Conservation (phyloP, 371 early-diverging fungal species). For the Mortierella sp. region DNA sequence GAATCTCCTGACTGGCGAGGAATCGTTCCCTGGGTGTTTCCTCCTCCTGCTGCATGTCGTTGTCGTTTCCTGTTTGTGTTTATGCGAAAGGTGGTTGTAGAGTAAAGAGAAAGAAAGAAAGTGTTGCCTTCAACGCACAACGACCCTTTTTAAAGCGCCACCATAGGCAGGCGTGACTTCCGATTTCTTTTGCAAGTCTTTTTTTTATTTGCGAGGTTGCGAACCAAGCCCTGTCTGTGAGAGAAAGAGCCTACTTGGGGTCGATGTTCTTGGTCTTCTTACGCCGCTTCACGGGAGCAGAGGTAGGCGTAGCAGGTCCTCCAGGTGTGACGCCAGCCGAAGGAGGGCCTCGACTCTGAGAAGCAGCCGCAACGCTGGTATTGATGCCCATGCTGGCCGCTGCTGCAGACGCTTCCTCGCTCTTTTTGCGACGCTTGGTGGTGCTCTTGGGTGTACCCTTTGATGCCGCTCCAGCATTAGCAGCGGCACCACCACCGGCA, state of each 20-base stretch:
- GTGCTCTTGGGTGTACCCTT: constrained; percentile 30
- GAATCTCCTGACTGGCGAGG: constrained; percentile 44
- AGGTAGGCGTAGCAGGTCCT: constrained; percentile 31
- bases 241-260: constrained; percentile 15
- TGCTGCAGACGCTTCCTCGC: constrained; percentile 43
- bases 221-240: neutral
- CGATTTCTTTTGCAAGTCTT: neutral
- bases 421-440: constrained; percentile 50
- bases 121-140: neutral
- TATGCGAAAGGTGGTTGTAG: neutral
- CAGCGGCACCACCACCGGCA: neutral
- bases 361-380: constrained; percentile 19
- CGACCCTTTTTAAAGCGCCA: neutral
- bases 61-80: neutral
- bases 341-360: constrained; percentile 16
- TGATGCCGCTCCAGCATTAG: neutral
- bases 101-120: neutral
- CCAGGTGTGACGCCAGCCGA: constrained; percentile 23
- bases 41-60: constrained; percentile 21
- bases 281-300: constrained; percentile 36
- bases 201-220: neutral
- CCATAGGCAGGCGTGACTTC: neutral
- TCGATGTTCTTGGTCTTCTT: constrained; percentile 44
- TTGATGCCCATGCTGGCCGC: constrained; percentile 48
- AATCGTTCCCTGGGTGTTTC: constrained; percentile 40